Conservation (phyloP, 352 stramenopile genomes). For the Phytophthora lateralis region DNA sequence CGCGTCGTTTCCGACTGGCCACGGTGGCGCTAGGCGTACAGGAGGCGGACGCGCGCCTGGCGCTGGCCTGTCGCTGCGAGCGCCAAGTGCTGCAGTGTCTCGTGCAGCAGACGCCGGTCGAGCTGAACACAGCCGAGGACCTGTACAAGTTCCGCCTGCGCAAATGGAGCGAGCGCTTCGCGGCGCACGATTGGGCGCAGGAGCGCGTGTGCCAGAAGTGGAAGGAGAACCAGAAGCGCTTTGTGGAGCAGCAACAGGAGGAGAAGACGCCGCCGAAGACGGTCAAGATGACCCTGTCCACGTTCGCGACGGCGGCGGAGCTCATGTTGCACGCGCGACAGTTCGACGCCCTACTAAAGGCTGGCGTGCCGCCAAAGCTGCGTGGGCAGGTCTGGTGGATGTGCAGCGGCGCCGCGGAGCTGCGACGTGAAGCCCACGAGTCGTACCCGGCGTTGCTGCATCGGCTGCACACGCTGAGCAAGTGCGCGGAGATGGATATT, state of each 20-base stretch:
- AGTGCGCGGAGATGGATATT: conserved; percentile 81
- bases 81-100: conserved; percentile 52
- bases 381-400: conserved; percentile 85
- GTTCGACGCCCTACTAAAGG: conserved; percentile 66
- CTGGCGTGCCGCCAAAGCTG: conserved; percentile 65
- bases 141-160: conserved; percentile 36
- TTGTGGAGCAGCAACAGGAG: conserved; percentile 28
- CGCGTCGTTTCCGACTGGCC: conserved; percentile 49
- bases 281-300: conserved; percentile 60
- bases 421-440: conserved; percentile 44
- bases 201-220: conserved; percentile 71
- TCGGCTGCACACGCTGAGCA: conserved; percentile 61
- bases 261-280: conserved; percentile 31
- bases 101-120: conserved; percentile 19
- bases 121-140: conserved; percentile 30
- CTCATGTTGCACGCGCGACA: conserved; percentile 57
- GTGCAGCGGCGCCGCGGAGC: conserved; percentile 70
- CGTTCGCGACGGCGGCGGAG: conserved; percentile 58
- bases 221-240: conserved; percentile 69
- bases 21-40: not conserved
- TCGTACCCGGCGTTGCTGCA: conserved; percentile 63
- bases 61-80: conserved; percentile 50
- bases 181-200: conserved; percentile 55
- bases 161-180: conserved; percentile 71
- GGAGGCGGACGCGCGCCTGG: conserved; percentile 14